These are phyloP conservation scores for Crithidia sp. DNA, from an alignment of 208 protist genomes.

Conservation along the genomic window DNA sequence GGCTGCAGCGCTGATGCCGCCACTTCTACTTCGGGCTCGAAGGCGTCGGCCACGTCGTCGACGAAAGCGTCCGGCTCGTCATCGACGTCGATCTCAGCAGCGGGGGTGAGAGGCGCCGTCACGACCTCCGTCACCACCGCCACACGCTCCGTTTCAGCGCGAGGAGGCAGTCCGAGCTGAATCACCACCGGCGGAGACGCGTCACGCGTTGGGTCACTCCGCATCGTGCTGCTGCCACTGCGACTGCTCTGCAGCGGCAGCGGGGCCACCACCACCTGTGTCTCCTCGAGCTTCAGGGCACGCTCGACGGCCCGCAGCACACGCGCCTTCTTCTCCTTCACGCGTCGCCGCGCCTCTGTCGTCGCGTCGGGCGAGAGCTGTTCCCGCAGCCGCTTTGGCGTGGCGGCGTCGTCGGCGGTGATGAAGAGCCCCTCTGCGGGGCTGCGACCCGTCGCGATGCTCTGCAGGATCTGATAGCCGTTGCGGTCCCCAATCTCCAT, in stretches of 20 bases:
- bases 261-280: not conserved
- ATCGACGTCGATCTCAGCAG: conserved; percentile 6
- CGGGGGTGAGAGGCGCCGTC: not conserved
- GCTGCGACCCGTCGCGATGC: conserved; percentile 38
- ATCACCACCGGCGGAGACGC: not conserved
- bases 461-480: conserved; percentile 50
- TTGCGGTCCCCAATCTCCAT: conserved; percentile 68
- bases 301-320: conserved; percentile 67
- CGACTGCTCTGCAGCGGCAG: not conserved
- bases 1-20: conserved; percentile 20
- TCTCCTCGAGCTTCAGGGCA: conserved; percentile 30
- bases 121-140: conserved; percentile 2
- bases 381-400: conserved; percentile 17
- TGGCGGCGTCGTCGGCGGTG: conserved; percentile 21
- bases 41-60: conserved; percentile 19
- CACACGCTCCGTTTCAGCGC: not conserved
- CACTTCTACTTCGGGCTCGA: conserved; percentile 32
- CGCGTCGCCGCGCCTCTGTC: conserved; percentile 25
- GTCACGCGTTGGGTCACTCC: not conserved
- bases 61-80: conserved; percentile 30
- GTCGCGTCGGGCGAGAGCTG: conserved; percentile 7
- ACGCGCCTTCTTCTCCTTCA: conserved; percentile 51
- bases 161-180: conserved; percentile 20
- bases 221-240: not conserved
- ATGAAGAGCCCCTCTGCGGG: conserved; percentile 45